Base-by-base conservation (phyloP, 805 yeast genomes). In the Candida berthetii region DNA sequence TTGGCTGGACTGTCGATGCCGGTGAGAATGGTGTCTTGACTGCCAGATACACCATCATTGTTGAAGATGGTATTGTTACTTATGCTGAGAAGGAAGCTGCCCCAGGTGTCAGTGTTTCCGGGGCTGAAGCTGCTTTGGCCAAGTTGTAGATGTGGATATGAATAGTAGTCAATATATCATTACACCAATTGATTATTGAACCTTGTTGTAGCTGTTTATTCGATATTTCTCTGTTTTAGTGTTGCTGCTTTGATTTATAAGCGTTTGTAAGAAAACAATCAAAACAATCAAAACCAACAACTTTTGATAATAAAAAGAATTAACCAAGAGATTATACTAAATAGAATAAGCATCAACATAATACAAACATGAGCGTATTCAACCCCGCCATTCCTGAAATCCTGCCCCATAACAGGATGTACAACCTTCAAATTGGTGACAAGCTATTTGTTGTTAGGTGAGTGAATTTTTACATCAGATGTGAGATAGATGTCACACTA, bases 361-460 rank as follows among this genome's bases (percentile, higher is more conserved):
- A 31, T 16, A 31, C 18, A 31, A 8, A 20, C 15, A 34, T 34
- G 36, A 22, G n/a, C 7, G 25, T 6, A n/a, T 34, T 34, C 14
- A 63, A 72, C 39, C 77, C 71, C 2, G 34, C 52, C 3, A 78
- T 81, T 35, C 77, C 81, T 3, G 54, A 57, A 2, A 51, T 78
- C 3, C 66, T 87, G 20, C 91, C 93, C 1, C 85, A 80, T 50
- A 84, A 80, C 35, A 74, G 69, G 43, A 76, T 85, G 61, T 88
- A 73, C 61, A 69, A 80, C 15, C 71, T 88, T 20, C 86, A 82
- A 55, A 78, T 87, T 11, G 95, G 95, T 0, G 72, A 69, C 33
- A 69, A 68, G 47, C 48, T 76, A 20, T 88, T 80, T 58, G 66
- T 70, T n/a, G 50, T 82, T 15, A 37, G 39, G 39, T 37, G 18